Conservation (phyloP, 768 basidiomycete species). For the Termitomyces bulborhizus region DNA sequence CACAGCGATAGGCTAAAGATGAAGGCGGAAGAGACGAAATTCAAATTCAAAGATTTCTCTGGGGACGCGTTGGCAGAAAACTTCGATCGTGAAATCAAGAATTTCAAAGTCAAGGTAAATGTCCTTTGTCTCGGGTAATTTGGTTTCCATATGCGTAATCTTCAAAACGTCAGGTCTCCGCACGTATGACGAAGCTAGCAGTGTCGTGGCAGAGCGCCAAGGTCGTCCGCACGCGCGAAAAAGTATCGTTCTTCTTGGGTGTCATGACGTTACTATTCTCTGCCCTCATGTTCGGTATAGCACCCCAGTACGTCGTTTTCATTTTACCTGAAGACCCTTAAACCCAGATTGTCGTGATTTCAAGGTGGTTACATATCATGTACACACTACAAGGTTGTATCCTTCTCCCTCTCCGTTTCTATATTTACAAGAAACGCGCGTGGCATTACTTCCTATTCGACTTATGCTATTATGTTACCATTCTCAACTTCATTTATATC, state of each 20-base stretch:
- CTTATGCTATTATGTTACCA: conserved; percentile 89
- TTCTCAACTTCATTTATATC: conserved; percentile 87
- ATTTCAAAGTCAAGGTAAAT: conserved; percentile 77
- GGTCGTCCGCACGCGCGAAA: conserved; percentile 75
- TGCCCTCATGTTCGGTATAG: conserved; percentile 82
- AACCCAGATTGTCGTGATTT: conserved; percentile 11
- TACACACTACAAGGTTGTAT: conserved; percentile 77
- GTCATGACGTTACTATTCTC: conserved; percentile 87
- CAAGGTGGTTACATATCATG: conserved; percentile 80
- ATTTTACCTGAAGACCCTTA: conserved; percentile 1
- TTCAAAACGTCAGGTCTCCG: conserved; percentile 51
- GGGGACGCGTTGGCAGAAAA: conserved; percentile 69
- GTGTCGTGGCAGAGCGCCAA: conserved; percentile 92
- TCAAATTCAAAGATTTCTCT: conserved; percentile 61
- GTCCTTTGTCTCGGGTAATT: neutral
- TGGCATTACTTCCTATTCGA: conserved; percentile 97
- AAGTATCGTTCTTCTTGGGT: conserved; percentile 88
- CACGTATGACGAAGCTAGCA: conserved; percentile 70
- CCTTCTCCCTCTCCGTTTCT: conserved; percentile 78
- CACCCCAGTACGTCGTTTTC: conserved; percentile 63
- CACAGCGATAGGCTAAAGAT: conserved; percentile 80
- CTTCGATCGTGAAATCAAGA: conserved; percentile 80
- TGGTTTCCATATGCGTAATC: conserved; percentile 2
- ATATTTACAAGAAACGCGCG: conserved; percentile 83
- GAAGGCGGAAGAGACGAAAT: conserved; percentile 67